Percentiles rank a stretch among this genome's conserved stretches.
phyloP scores from a whole-genome alignment of 2,329 filamentous ascomycete genomes.

The Aspergillus uvarum region DNA sequence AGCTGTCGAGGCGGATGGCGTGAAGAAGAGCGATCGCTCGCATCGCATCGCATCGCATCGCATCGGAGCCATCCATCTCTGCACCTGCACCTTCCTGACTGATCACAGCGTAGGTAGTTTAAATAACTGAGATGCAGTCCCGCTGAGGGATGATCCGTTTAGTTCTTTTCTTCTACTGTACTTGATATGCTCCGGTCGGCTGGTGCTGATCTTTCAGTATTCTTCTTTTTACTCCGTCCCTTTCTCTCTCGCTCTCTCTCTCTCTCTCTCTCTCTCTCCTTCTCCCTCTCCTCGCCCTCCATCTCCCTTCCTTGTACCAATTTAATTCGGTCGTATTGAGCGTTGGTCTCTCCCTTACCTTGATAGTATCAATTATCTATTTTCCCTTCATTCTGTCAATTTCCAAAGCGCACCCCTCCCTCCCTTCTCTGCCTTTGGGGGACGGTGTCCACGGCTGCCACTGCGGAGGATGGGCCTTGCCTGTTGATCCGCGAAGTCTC shows the following conservation, averaged over 20 bases:
- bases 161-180: neutral
- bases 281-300: neutral
- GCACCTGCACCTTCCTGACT: too few relatives aligned
- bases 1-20: neutral
- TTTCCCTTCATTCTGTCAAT: neutral
- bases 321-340: neutral
- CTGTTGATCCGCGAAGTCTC: constrained; percentile 12
- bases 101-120: too few relatives aligned
- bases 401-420: neutral
- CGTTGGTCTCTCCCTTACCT: constrained; percentile 4
- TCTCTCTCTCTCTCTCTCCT: neutral
- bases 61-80: too few relatives aligned
- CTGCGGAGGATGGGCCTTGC: constrained; percentile 18
- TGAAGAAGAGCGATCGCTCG: too few relatives aligned
- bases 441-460: neutral
- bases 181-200: neutral
- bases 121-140: too few relatives aligned
- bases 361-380: neutral
- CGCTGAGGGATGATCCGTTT: neutral
- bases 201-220: neutral
- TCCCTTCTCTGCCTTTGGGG: neutral
- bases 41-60: too few relatives aligned
- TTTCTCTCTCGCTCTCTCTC: neutral
- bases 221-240: neutral
- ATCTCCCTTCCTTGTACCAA: constrained; percentile 1